Evolutionary conservation across 2,329 filamentous ascomycete species (phyloP).

Genomic region (Myriangium duriaei): DNA sequence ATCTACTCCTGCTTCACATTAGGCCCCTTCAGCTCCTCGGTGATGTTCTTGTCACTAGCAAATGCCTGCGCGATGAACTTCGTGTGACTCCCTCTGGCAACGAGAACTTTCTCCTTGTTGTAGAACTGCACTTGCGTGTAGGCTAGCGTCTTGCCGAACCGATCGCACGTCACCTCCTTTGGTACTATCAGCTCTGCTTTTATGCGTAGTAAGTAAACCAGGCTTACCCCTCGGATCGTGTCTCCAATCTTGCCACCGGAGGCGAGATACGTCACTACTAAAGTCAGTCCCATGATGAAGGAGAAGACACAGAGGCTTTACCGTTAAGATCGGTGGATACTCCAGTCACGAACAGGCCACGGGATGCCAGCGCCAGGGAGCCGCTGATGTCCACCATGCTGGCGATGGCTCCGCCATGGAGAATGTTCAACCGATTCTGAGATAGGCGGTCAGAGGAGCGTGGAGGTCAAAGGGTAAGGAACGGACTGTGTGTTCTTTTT

Average conservation of each 20-base stretch:
- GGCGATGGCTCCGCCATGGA: constrained; percentile 69
- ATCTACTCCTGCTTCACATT: constrained; percentile 6
- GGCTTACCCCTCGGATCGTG: constrained; percentile 39
- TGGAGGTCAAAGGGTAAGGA: background rate
- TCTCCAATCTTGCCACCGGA: constrained; percentile 53
- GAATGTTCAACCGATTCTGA: constrained; percentile 62
- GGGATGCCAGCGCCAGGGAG: constrained; percentile 52
- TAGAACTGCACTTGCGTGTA: constrained; percentile 51
- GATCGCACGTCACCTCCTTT: constrained; percentile 50
- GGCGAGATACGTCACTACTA: constrained; percentile 48
- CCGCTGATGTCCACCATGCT: constrained; percentile 60
- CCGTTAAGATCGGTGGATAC: constrained; percentile 55
- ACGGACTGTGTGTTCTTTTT: constrained; percentile 60
- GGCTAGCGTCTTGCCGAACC: constrained; percentile 54
- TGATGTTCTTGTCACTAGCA: constrained; percentile 1
- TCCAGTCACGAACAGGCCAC: constrained; percentile 52
- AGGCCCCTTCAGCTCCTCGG: constrained; percentile 4
- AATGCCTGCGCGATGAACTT: constrained; percentile 32
- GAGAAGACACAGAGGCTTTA: constrained; percentile 16
- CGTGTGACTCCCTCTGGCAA: constrained; percentile 55
- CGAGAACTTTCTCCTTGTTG: constrained; percentile 45
- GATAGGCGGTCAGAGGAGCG: background rate
- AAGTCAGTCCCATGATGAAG: constrained; percentile 1
- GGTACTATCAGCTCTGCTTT: background rate
- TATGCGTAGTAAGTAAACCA: background rate